These are phyloP conservation scores for Debaryomyces sp. DNA, from an alignment of 1,139 yeast species.

Conservation along the genomic window DNA sequence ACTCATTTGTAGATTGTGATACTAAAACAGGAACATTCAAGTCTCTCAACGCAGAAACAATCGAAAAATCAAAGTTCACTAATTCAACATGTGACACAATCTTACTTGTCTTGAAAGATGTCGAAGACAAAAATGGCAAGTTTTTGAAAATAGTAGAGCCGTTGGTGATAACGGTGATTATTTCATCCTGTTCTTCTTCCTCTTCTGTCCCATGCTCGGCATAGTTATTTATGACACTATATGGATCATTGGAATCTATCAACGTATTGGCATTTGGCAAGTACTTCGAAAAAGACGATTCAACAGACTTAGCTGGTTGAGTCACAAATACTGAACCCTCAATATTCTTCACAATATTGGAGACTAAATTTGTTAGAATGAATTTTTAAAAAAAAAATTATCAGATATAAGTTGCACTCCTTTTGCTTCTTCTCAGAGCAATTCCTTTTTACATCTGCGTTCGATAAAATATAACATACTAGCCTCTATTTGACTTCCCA, in stretches of 20 bases:
- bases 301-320: constrained; percentile 51
- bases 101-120: constrained; percentile 41
- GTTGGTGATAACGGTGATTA: constrained; percentile 55
- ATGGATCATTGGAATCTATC: constrained; percentile 57
- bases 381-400: background rate
- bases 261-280: constrained; percentile 33
- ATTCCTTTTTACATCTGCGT: background rate
- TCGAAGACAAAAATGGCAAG: constrained; percentile 56
- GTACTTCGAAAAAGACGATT: constrained; percentile 31
- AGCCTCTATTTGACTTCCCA: constrained; percentile 5
- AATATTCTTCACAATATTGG: constrained; percentile 19
- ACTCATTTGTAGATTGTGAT: constrained; percentile 60
- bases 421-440: background rate
- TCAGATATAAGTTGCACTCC: background rate
- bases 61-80: constrained; percentile 59
- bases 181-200: constrained; percentile 23
- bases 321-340: constrained; percentile 43
- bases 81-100: constrained; percentile 67
- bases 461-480: background rate
- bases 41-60: constrained; percentile 72
- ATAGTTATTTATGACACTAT: constrained; percentile 42
- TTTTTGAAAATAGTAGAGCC: constrained; percentile 53
- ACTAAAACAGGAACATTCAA: constrained; percentile 64
- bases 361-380: constrained; percentile 14
- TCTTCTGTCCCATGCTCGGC: constrained; percentile 13